phyloP scores from a whole-genome alignment of 2,329 filamentous ascomycete species.

The Clathrospora elynae region DNA sequence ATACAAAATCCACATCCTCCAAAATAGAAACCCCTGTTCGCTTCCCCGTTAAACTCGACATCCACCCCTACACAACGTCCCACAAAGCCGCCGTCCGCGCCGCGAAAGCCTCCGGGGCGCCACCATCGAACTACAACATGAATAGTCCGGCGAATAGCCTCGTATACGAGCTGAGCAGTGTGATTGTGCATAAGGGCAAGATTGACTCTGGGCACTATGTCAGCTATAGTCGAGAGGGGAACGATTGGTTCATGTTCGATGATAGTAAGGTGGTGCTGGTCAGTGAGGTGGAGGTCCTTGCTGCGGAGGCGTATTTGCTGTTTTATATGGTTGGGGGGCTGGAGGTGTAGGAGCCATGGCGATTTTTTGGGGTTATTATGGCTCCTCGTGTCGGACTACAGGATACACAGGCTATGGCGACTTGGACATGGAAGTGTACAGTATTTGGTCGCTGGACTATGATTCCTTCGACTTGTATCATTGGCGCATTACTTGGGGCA shows the following conservation, averaged over 20 bases:
- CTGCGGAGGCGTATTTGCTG: constrained; percentile 84
- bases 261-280: constrained; percentile 90
- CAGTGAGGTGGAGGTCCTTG: constrained; percentile 80
- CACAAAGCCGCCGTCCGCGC: constrained; percentile 43
- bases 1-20: constrained; percentile 72
- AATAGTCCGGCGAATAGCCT: constrained; percentile 57
- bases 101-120: constrained; percentile 46
- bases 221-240: constrained; percentile 82
- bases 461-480: too few relatives aligned
- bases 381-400: too few relatives aligned
- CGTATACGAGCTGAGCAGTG: constrained; percentile 84
- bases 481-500: too few relatives aligned
- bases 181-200: constrained; percentile 91
- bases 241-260: constrained; percentile 94
- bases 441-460: too few relatives aligned
- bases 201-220: constrained; percentile 92
- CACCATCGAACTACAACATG: constrained; percentile 39
- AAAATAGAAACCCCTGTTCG: constrained; percentile 88
- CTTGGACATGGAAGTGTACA: too few relatives aligned
- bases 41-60: constrained; percentile 85
- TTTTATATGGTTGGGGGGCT: constrained; percentile 66
- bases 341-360: constrained; percentile 32
- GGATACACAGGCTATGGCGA: too few relatives aligned
- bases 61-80: constrained; percentile 84
- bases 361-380: too few relatives aligned